Percentiles rank a stretch among this genome's conserved stretches.
Conservation (phyloP, 2,329 filamentous ascomycete genomes). For the Trichoderma afroharzianum region DNA sequence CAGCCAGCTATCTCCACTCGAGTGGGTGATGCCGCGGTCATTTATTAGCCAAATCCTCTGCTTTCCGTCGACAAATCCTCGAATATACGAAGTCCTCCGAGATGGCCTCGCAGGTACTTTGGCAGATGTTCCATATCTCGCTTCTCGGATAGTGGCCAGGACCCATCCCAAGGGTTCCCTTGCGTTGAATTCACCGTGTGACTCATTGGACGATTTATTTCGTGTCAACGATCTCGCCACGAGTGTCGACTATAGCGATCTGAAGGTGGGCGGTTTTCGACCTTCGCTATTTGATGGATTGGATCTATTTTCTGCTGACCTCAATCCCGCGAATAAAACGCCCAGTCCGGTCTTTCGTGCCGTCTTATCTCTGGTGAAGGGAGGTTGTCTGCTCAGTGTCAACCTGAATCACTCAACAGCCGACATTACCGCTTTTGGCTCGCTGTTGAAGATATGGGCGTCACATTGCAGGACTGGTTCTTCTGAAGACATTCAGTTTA, state of each 20-base stretch:
- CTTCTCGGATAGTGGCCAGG: background rate
- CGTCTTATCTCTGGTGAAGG: background rate
- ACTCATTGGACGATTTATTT: slow-evolving; percentile 1
- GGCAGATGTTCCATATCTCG: slow-evolving; percentile 2
- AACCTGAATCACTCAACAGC: slow-evolving; percentile 3
- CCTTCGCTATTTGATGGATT: background rate
- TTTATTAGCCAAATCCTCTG: slow-evolving; percentile 12
- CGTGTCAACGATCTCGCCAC: background rate
- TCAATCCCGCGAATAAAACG: background rate
- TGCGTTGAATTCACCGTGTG: background rate
- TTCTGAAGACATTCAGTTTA: background rate
- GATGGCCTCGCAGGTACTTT: background rate
- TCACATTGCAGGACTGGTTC: slow-evolving; percentile 6
- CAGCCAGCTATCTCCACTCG: slow-evolving; percentile 5
- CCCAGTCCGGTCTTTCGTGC: slow-evolving; percentile 2
- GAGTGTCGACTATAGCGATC: background rate
- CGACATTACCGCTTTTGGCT: background rate
- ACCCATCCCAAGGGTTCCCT: background rate
- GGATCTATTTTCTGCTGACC: background rate
- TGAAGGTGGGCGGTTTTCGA: background rate
- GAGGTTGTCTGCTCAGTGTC: background rate
- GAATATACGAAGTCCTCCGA: slow-evolving; percentile 3
- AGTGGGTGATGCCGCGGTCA: slow-evolving; percentile 14
- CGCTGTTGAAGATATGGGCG: slow-evolving; percentile 11
- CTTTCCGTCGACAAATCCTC: slow-evolving; percentile 2